Conservation (phyloP, 2,329 filamentous ascomycete genomes). For the Colletotrichum chlorophyti region DNA sequence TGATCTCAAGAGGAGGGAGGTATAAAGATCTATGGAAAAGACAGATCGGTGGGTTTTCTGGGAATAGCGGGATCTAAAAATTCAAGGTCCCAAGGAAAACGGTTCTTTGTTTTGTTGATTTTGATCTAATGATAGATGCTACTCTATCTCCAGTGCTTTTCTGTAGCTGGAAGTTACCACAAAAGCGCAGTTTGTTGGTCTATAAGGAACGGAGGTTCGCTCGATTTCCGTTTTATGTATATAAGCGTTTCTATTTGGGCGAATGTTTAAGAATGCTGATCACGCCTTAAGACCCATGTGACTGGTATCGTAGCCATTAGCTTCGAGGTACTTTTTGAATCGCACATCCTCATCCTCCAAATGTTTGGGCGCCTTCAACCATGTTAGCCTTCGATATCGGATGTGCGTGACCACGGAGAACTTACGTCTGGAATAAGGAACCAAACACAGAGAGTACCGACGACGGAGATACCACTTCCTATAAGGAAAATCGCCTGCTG, state of each 20-base stretch:
- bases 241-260: no score
- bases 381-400: not conserved
- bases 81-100: no score
- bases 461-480: conserved; percentile 35
- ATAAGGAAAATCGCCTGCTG: conserved; percentile 37
- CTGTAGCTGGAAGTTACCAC: no score
- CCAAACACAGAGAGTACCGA: conserved; percentile 34
- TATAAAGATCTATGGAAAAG: conserved; percentile 60
- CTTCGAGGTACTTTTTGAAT: conserved; percentile 31
- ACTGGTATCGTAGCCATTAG: conserved; percentile 31
- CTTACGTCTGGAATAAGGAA: conserved; percentile 34
- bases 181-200: no score
- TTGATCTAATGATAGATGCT: no score
- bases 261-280: no score
- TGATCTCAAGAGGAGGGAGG: conserved; percentile 53
- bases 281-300: conserved; percentile 29
- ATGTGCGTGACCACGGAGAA: not conserved
- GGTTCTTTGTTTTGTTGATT: not conserved
- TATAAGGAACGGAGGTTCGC: no score
- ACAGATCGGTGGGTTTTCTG: conserved; percentile 38
- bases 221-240: not conserved
- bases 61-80: not conserved
- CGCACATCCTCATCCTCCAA: conserved; percentile 32
- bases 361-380: conserved; percentile 27
- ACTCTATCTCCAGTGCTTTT: no score